These are phyloP conservation scores for Pyrenula massariospora DNA, from an alignment of 495 filamentous ascomycete species.

Conservation along the genomic window DNA sequence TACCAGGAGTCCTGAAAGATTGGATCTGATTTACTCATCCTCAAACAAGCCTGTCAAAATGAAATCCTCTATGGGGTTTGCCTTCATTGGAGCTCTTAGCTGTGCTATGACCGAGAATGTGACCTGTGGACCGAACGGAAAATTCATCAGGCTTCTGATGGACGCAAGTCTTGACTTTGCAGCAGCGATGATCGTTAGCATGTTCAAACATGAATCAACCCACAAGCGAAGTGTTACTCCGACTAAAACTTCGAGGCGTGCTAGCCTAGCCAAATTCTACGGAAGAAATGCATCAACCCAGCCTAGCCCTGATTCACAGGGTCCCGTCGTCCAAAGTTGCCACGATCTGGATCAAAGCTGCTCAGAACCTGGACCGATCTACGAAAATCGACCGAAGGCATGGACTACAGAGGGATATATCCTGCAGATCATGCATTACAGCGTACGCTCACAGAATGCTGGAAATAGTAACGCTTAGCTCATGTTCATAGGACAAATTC, in stretches of 20 bases:
- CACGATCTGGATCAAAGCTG: neutral
- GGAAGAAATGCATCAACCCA: neutral
- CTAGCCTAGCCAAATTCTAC: neutral
- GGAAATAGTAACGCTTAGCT: neutral
- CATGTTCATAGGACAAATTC: neutral
- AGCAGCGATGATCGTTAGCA: neutral
- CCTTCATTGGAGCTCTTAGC: too few species aligned
- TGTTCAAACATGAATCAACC: neutral
- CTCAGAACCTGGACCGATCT: neutral
- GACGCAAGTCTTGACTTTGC: neutral
- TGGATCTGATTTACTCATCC: too few species aligned
- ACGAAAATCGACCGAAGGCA: neutral
- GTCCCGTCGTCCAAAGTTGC: neutral
- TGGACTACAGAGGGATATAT: neutral
- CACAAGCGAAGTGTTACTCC: neutral
- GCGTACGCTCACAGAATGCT: neutral
- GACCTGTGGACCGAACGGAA: neutral
- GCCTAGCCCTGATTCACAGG: neutral
- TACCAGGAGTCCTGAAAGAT: too few species aligned
- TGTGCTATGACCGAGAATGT: neutral
- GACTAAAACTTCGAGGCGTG: neutral
- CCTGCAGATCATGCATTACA: neutral
- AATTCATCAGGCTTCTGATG: neutral
- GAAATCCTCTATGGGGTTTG: too few species aligned
- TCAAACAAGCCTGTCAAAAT: too few species aligned